Base-by-base conservation (phyloP, 192 early-diverging fungal genomes). In the Coemansia sp. region DNA sequence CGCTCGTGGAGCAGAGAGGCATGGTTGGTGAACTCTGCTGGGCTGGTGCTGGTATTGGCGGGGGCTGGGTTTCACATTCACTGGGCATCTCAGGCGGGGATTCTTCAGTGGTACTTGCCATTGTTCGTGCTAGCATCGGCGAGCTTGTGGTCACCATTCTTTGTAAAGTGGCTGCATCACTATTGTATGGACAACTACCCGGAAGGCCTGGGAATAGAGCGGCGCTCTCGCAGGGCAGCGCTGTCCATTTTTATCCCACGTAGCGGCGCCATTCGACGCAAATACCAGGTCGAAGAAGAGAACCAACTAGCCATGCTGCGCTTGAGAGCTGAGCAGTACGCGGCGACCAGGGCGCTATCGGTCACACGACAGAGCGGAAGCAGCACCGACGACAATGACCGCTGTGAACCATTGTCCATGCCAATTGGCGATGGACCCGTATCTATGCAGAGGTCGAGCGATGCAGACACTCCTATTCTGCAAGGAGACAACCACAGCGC, bases 1-100 rank as follows among this genome's bases (percentile, higher is more conserved):
- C 84, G 84, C 37, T 45, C 75, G 4, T 93, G 91, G 91, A 77
- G 86, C 53, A 74, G 73, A 43, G 83, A 83, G 9, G 88, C 89
- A 79, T 91, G 89, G 80, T 77, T 80, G 4, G 76, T 90, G 16
- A 87, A 88, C 72, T 56, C 86, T 13, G 48, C 69, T 1, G 91
- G 87, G 2, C 42, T 88, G 16, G 75, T 47, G 3, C 59, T 85
- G 3, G 85, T 90, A 20, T 60, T 92, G 18, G 73, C 66, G 13
- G 87, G 88, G 48, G 87, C 88, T n/a, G 90, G 66, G 4, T 75
- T 79, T 37, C 83, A 84, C 43, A 77, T 76, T 28, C 38, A 48
- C 23, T 84, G 77, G 77, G 74, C 83, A 20, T 72, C 62, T 41
- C 13, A 53, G 12, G 59, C 68, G 8, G 75, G 65, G 1, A 69